Percentiles rank a stretch among this genome's conserved stretches.
These are phyloP conservation scores for Tillandsia fasciculata DNA, from an alignment of 176 grass and related monocot species.

Conservation along the genomic window DNA sequence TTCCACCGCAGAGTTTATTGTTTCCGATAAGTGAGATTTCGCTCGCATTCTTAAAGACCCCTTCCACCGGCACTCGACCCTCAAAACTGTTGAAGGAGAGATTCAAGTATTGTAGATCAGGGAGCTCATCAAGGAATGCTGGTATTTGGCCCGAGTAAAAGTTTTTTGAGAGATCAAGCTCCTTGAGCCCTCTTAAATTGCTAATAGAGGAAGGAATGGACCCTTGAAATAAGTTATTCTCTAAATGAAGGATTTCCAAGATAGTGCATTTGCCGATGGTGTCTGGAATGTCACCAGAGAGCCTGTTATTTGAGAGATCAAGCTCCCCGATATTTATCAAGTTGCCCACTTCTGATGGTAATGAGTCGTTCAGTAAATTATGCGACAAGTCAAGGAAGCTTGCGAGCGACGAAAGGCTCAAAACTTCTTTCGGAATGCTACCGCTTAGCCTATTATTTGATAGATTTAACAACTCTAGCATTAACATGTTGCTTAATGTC, in stretches of 20 bases:
- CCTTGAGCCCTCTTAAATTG: conserved; percentile 11
- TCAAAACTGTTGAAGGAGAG: conserved; percentile 32
- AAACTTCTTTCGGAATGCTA: conserved; percentile 19
- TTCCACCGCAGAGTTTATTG: conserved; percentile 28
- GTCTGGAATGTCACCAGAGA: conserved; percentile 24
- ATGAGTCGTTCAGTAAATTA: conserved; percentile 12
- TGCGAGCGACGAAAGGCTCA: conserved; percentile 18
- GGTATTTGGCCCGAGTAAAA: conserved; percentile 2
- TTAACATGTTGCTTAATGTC: no score
- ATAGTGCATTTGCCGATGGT: conserved; percentile 2
- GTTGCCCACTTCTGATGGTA: conserved; percentile 16
- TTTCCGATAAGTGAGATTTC: conserved; percentile 24
- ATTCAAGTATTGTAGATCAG: not conserved
- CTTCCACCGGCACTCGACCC: conserved; percentile 27
- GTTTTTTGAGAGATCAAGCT: conserved; percentile 19
- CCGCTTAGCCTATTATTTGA: conserved; percentile 18
- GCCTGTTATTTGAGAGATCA: conserved; percentile 21
- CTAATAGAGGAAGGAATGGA: conserved; percentile 22
- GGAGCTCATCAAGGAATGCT: not conserved
- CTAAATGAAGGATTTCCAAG: conserved; percentile 20
- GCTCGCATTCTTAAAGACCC: conserved; percentile 30
- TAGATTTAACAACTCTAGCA: no score
- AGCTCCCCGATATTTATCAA: conserved; percentile 19
- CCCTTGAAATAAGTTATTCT: conserved; percentile 30
- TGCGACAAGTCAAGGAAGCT: conserved; percentile 24